These are phyloP conservation scores for Naganishia liquefaciens DNA, from an alignment of 1,284 basidiomycete species.

Conservation along the genomic window DNA sequence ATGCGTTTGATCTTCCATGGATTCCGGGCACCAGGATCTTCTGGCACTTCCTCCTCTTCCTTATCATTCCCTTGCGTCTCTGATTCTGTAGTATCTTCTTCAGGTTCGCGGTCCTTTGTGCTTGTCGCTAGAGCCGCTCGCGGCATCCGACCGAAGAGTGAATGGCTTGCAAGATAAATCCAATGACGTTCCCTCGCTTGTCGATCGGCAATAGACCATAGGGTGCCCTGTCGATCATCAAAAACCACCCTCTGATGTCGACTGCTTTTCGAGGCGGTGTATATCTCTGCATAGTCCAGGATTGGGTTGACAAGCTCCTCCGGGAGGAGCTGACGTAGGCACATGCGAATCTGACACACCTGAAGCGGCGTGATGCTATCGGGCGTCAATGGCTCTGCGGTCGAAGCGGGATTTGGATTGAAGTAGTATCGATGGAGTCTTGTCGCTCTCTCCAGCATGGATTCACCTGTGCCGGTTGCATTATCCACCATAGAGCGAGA, in stretches of 20 bases:
- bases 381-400: slow-evolving; percentile 6
- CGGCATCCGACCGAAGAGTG: slow-evolving; percentile 15
- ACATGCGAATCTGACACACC: slow-evolving; percentile 26
- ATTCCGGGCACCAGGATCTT: slow-evolving; percentile 15
- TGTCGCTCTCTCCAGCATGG: slow-evolving; percentile 3
- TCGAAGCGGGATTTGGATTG: neutral
- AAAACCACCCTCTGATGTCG: slow-evolving; percentile 8
- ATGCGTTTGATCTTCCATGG: slow-evolving; percentile 32
- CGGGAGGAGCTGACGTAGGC: slow-evolving; percentile 8
- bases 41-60: slow-evolving; percentile 4
- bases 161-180: slow-evolving; percentile 20
- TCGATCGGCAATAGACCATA: slow-evolving; percentile 16
- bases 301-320: slow-evolving; percentile 29
- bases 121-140: too few relatives aligned
- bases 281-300: slow-evolving; percentile 22
- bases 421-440: slow-evolving; percentile 22
- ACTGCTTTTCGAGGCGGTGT: neutral
- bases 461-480: neutral
- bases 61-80: neutral
- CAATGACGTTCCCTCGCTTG: slow-evolving; percentile 15
- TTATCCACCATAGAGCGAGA: too few relatives aligned
- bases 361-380: slow-evolving; percentile 13
- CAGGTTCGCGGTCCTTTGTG: neutral
- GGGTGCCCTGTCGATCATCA: slow-evolving; percentile 12
- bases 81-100: neutral